Conservation (phyloP, 164 flowering plant species). For the Echeveria elegans region DNA sequence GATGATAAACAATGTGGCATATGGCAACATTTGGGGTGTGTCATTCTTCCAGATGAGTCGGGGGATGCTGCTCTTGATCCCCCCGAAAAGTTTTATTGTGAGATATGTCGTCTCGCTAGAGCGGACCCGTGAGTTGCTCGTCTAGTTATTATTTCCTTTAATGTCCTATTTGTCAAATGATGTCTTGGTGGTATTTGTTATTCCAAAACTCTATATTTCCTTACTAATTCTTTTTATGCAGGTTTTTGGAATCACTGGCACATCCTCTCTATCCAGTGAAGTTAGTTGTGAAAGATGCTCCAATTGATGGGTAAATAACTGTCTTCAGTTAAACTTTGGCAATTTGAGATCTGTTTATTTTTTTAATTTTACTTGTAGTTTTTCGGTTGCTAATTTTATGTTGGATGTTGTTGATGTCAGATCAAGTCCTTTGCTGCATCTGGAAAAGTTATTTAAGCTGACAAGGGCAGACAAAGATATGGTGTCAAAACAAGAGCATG, state of each 20-base stretch:
- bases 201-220: background rate
- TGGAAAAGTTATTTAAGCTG: slow-evolving; percentile 77
- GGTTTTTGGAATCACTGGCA: slow-evolving; percentile 61
- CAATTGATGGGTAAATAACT: slow-evolving; percentile 73
- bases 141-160: background rate
- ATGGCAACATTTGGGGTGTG: slow-evolving; percentile 88
- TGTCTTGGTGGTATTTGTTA: background rate
- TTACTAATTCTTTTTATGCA: slow-evolving; percentile 23
- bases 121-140: slow-evolving; percentile 85
- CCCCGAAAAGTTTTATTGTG: slow-evolving; percentile 75
- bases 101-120: slow-evolving; percentile 73
- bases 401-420: slow-evolving; percentile 26
- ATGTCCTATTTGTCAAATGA: background rate
- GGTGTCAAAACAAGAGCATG: slow-evolving; percentile 57
- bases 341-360: background rate
- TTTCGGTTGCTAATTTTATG: background rate
- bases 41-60: slow-evolving; percentile 84
- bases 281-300: slow-evolving; percentile 42
- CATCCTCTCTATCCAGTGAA: slow-evolving; percentile 77
- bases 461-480: slow-evolving; percentile 68
- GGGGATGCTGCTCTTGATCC: slow-evolving; percentile 45
- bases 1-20: slow-evolving; percentile 67
- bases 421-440: slow-evolving; percentile 58
- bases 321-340: background rate
- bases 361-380: too few species aligned